Percentiles rank a stretch among this genome's conserved stretches.
phyloP scores from a whole-genome alignment of 78 protist species.

The Dictyostelium intermedium region DNA sequence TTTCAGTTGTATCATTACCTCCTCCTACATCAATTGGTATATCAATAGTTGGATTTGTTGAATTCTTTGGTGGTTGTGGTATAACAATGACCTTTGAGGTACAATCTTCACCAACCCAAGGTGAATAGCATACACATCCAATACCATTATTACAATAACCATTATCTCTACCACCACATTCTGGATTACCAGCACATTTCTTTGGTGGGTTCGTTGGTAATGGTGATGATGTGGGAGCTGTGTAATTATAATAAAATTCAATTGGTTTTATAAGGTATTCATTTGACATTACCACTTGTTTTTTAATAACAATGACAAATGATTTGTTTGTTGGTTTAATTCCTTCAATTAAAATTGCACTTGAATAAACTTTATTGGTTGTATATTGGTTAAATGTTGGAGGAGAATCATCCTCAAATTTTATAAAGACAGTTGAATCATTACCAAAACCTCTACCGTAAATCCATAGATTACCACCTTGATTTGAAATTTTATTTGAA shows the following conservation, averaged over 20 bases:
- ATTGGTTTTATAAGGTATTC: neutral
- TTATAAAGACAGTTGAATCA: neutral
- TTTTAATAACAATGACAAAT: neutral
- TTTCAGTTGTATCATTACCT: neutral
- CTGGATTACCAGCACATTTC: slow-evolving; percentile 2
- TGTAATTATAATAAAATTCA: neutral
- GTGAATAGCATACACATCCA: neutral
- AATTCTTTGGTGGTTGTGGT: neutral
- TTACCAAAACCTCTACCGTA: neutral
- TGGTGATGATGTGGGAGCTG: neutral
- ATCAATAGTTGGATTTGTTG: neutral
- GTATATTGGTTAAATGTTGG: neutral
- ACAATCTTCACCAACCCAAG: slow-evolving; percentile 17
- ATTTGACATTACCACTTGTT: neutral
- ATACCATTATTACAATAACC: neutral
- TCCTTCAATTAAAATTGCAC: neutral
- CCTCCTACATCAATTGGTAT: neutral
- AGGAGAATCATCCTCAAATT: neutral
- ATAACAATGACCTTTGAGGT: neutral
- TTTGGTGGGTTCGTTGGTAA: neutral
- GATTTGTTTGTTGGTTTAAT: neutral
- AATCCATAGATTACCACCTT: neutral
- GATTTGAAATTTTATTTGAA: neutral
- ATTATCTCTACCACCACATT: slow-evolving; percentile 4
- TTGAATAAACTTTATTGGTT: neutral